A percentile compares a stretch with the other conserved stretches of the same genome.
phyloP scores from a whole-genome alignment of 352 stramenopile genomes.

The Pythium chondricola region DNA sequence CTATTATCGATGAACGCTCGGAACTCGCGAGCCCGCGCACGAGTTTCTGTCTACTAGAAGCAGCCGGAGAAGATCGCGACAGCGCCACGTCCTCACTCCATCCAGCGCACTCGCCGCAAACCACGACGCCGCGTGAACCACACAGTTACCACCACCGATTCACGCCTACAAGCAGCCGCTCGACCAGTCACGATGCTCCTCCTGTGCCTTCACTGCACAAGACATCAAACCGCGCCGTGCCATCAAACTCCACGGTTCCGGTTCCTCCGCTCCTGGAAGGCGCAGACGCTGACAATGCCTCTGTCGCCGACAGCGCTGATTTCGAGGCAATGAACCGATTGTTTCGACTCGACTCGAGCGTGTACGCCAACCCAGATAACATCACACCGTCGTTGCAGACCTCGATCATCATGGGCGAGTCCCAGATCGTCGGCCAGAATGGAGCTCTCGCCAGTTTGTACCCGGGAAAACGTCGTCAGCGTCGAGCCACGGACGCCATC shows the following conservation, averaged over 20 bases:
- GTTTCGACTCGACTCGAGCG: constrained; percentile 54
- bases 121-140: background rate
- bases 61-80: constrained; percentile 15
- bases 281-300: background rate
- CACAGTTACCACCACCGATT: no score
- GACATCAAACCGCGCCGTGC: background rate
- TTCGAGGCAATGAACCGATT: constrained; percentile 54
- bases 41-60: constrained; percentile 64
- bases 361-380: constrained; percentile 72
- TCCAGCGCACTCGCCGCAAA: constrained; percentile 1
- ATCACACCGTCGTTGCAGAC: constrained; percentile 66
- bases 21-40: constrained; percentile 32
- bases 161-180: background rate
- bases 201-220: no score
- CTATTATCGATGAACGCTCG: constrained; percentile 11
- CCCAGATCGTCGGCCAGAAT: constrained; percentile 31
- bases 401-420: constrained; percentile 73
- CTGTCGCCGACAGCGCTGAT: constrained; percentile 4
- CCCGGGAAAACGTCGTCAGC: constrained; percentile 17
- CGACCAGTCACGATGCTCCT: no score
- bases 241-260: constrained; percentile 11
- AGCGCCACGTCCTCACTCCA: constrained; percentile 4
- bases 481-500: constrained; percentile 13
- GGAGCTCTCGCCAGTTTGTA: constrained; percentile 20
- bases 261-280: constrained; percentile 13